These are phyloP conservation scores for Gossypium arboreum DNA, from an alignment of 345 rosid genomes.

Conservation along the genomic window DNA sequence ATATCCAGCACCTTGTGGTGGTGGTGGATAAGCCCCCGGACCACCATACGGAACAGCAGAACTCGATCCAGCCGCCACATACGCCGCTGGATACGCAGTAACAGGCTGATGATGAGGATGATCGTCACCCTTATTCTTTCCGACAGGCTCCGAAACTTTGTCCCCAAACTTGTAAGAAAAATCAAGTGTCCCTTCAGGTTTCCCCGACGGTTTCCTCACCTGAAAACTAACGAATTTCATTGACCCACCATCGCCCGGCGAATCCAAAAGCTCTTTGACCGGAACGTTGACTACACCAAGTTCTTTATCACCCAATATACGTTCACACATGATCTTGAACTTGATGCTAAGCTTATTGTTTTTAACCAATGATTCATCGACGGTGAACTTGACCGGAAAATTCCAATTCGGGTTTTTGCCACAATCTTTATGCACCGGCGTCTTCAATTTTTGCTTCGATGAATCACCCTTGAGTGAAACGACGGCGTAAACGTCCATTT, in stretches of 20 bases:
- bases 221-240: constrained; percentile 55
- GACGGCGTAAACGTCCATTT: constrained; percentile 80
- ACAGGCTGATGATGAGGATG: constrained; percentile 5
- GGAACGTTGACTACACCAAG: constrained; percentile 76
- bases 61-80: constrained; percentile 15
- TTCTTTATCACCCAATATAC: constrained; percentile 62
- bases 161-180: constrained; percentile 62
- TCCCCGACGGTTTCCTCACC: constrained; percentile 58
- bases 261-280: constrained; percentile 50
- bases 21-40: constrained; percentile 27
- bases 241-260: constrained; percentile 24
- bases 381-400: constrained; percentile 50
- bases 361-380: constrained; percentile 39
- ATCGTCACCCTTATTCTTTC: constrained; percentile 5
- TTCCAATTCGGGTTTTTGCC: constrained; percentile 69
- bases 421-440: constrained; percentile 43
- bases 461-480: constrained; percentile 54
- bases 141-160: not conserved
- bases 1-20: constrained; percentile 14
- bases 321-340: constrained; percentile 62
- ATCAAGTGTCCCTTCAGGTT: constrained; percentile 56
- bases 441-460: constrained; percentile 31
- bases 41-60: constrained; percentile 23
- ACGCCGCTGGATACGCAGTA: constrained; percentile 31
- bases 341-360: constrained; percentile 48